Evolutionary conservation across 768 basidiomycete species (phyloP).

Genomic region (Tylopilus balloui): DNA sequence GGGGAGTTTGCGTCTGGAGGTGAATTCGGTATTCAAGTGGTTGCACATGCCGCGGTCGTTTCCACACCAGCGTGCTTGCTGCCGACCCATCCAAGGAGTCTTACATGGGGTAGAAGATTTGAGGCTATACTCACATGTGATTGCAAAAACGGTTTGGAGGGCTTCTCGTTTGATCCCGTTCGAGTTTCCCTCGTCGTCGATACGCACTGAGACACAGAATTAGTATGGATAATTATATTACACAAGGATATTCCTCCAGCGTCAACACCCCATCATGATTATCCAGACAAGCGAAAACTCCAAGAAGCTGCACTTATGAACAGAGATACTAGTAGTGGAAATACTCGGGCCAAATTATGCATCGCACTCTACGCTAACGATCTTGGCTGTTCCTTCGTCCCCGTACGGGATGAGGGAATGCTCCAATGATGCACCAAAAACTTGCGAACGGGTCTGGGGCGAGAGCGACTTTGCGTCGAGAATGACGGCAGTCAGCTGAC

Average conservation of each 20-base stretch:
- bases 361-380: conserved; percentile 51
- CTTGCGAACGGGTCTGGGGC: conserved; percentile 5
- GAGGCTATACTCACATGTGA: conserved; percentile 5
- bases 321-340: not conserved
- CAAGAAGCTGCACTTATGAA: not conserved
- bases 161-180: conserved; percentile 13
- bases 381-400: conserved; percentile 44
- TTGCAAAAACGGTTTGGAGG: conserved; percentile 2
- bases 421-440: conserved; percentile 17
- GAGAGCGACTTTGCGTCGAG: conserved; percentile 35
- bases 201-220: not conserved
- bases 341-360: conserved; percentile 1
- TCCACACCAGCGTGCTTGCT: conserved; percentile 5
- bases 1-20: conserved; percentile 17
- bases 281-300: too few species aligned
- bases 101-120: conserved; percentile 2
- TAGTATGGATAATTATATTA: too few species aligned
- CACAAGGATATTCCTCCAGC: too few species aligned
- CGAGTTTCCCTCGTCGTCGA: conserved; percentile 16
- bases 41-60: conserved; percentile 23
- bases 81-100: conserved; percentile 10
- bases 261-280: too few species aligned
- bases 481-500: conserved; percentile 63
- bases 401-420: conserved; percentile 48
- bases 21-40: not conserved